Base-by-base conservation (phyloP, 2,329 filamentous ascomycete species). In the Fusarium sacchari region DNA sequence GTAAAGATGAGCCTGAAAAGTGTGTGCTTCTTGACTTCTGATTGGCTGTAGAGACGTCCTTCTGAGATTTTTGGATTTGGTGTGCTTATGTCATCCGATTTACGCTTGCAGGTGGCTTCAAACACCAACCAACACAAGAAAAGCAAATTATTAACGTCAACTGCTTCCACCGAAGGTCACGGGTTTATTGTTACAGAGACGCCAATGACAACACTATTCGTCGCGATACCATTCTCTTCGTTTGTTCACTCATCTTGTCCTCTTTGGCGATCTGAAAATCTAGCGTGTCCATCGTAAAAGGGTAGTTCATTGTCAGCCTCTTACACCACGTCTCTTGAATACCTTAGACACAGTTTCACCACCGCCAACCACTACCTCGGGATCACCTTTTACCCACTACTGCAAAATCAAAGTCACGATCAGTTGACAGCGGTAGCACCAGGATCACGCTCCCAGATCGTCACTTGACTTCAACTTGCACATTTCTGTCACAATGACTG, bases 1-100 rank as follows among this genome's bases (percentile, higher is more conserved):
- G 59, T 61, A 65, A 64, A 60, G 63, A 72, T 78, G 80, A 82
- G 74, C 80, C 78, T 82, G 78, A 80, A 81, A 79, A 80, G 79
- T 80, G 76, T 79, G 76, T 70, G 71, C 69, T 76, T 68, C 63
- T 71, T 72, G 77, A 67, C 67, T 72, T 74, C 78, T 83, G 81
- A 83, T 83, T 83, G 82, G 82, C 78, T 81, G 62, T 60, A 60
- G 56, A 46, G 63, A 26, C 39, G 44, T 59, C 64, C 59, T 34
- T 62, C 70, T 65, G 72, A 73, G 77, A 71, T 79, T 63, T 67
- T 52, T 71, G 39, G n/a, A 18, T 22, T 22, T 18, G 17, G 18
- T 30, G 3, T 69, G 77, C 59, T 78, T 78, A 78, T 75, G 76
- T 78, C 72, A 78, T 76, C 66, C 53, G 39, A 20, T 55, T 32